Percentiles rank a stretch among this genome's conserved stretches.
These are phyloP conservation scores for Lactarius akahatsu DNA, from an alignment of 768 basidiomycete genomes.

Conservation along the genomic window DNA sequence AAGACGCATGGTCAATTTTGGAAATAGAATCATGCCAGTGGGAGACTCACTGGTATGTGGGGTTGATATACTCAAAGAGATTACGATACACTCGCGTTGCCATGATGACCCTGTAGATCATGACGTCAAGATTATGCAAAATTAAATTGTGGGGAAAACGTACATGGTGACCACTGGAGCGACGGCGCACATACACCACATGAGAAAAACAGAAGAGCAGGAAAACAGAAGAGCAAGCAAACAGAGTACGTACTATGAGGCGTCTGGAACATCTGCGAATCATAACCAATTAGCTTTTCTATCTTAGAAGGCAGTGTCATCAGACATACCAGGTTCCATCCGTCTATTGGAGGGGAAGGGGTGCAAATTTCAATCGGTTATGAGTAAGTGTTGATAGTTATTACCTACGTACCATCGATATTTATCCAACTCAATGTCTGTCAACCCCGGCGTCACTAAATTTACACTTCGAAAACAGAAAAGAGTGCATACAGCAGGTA, in stretches of 20 bases:
- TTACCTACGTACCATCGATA: slow-evolving; percentile 9
- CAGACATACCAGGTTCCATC: slow-evolving; percentile 16
- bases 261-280: slow-evolving; percentile 11
- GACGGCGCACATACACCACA: neutral
- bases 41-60: slow-evolving; percentile 7
- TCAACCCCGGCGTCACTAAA: neutral
- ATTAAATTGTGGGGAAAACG: neutral
- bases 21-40: too few relatives aligned
- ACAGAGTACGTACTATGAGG: slow-evolving; percentile 9
- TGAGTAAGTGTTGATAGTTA: neutral
- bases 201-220: slow-evolving; percentile 1
- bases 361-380: neutral
- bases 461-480: neutral
- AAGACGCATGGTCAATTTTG: neutral
- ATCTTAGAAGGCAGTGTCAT: neutral
- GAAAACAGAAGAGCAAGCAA: neutral
- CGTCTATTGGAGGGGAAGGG: neutral
- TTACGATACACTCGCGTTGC: slow-evolving; percentile 19
- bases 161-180: slow-evolving; percentile 17
- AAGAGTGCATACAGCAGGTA: slow-evolving; percentile 8
- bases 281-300: neutral
- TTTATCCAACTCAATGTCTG: slow-evolving; percentile 7
- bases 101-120: slow-evolving; percentile 4
- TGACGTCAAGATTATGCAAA: neutral
- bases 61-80: slow-evolving; percentile 16